These are phyloP conservation scores for Trichoderma sp. DNA, from an alignment of 2,329 filamentous ascomycete species.

Conservation along the genomic window DNA sequence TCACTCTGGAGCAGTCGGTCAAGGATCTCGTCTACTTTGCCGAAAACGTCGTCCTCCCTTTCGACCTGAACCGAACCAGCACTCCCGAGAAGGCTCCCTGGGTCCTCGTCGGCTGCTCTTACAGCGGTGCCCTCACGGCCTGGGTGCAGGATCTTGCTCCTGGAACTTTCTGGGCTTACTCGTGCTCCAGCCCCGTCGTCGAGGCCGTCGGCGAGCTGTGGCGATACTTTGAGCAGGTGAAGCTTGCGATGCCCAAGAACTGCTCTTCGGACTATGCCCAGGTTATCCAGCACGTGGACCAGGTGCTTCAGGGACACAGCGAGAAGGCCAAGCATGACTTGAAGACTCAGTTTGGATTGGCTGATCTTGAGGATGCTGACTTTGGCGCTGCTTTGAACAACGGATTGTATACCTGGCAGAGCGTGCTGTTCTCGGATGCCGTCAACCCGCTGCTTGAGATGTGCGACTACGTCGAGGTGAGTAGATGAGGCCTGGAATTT, in stretches of 20 bases:
- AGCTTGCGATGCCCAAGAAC: slow-evolving; percentile 46
- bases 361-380: slow-evolving; percentile 44
- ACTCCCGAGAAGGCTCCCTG: slow-evolving; percentile 65
- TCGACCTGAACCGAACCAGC: slow-evolving; percentile 61
- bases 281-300: slow-evolving; percentile 46
- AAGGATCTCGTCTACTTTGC: slow-evolving; percentile 78
- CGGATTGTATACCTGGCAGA: slow-evolving; percentile 36
- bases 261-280: slow-evolving; percentile 63
- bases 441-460: slow-evolving; percentile 38
- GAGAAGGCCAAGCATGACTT: slow-evolving; percentile 39
- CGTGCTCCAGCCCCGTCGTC: slow-evolving; percentile 74
- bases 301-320: slow-evolving; percentile 41
- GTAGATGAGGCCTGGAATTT: not conserved
- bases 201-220: slow-evolving; percentile 73
- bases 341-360: slow-evolving; percentile 42
- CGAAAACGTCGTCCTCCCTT: slow-evolving; percentile 63
- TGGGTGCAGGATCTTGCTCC: slow-evolving; percentile 72
- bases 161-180: slow-evolving; percentile 70
- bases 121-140: slow-evolving; percentile 72
- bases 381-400: slow-evolving; percentile 41
- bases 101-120: slow-evolving; percentile 75
- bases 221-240: slow-evolving; percentile 47
- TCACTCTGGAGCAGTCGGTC: slow-evolving; percentile 74
- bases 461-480: slow-evolving; percentile 32
- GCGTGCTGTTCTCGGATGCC: slow-evolving; percentile 33